phyloP scores from a whole-genome alignment of 345 rosid genomes.

The Excoecaria cochinchinensis region DNA sequence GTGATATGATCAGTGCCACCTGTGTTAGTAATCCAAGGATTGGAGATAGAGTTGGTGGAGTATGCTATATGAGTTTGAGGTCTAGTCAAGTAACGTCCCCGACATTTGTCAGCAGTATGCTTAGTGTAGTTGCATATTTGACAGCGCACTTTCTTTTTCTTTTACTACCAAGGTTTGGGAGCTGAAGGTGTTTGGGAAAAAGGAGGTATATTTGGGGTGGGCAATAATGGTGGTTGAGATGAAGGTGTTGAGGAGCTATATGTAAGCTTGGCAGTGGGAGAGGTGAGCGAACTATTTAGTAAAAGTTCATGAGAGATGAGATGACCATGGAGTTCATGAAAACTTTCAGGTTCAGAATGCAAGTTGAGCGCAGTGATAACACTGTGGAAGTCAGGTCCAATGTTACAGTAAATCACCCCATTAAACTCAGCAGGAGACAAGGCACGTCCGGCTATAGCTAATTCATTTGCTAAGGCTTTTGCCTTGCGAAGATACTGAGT shows the following conservation, averaged over 20 bases:
- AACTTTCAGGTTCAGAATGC: not conserved
- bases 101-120: not conserved
- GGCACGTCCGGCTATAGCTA: not conserved
- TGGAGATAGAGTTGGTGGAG: not conserved
- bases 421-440: not conserved
- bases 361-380: not conserved
- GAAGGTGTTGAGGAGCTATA: no score
- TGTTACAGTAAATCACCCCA: not conserved
- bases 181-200: not conserved
- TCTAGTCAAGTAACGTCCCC: not conserved
- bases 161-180: not conserved
- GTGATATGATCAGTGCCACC: not conserved
- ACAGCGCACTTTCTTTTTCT: not conserved
- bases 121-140: not conserved
- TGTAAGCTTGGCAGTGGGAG: no score
- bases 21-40: not conserved
- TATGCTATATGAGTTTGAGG: not conserved
- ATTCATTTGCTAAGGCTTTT: not conserved
- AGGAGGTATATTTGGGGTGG: not conserved
- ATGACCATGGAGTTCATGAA: not conserved
- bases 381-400: not conserved
- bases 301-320: not conserved
- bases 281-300: not conserved
- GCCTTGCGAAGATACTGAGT: not conserved
- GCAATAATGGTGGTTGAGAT: no score